Evolutionary conservation across 108 stramenopile genomes (phyloP), one percentile per base, ranked within the genome.

Genomic region (Skeletonema costatum): DNA sequence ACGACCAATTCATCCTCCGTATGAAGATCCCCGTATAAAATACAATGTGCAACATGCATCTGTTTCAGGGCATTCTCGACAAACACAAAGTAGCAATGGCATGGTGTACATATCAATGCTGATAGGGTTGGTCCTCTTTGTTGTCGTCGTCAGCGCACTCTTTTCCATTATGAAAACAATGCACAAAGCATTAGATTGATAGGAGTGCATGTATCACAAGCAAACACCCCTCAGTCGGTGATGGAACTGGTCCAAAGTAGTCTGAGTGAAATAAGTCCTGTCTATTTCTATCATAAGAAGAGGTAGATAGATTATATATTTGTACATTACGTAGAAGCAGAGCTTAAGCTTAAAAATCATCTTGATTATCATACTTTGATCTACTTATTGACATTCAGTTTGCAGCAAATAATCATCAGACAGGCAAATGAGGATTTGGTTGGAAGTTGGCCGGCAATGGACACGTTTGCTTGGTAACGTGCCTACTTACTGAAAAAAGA

Each of bases 91-190:
- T 25, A 17, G 53, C 25, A 56, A 56, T 9, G 25, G 21, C 53
- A 25, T 56, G 19, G 53, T 56, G n/a, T 77, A 77, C 61, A 2
- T 77, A 36, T 69, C 76, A 30, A 77, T 69, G 68, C 21, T 53
- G 48, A 25, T 77, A 30, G 60, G 62, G 2, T 64, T 77, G 63
- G 36, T 53, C 0, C n/a, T 70, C 30, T 77, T 77, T 41, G 62
- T 77, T 11, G 76, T 68, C 4, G 68, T 64, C 16, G 51, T 70
- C 35, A 64, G 70, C 16, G 76, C 62, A 68, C 44, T 77, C 21
- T 77, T 77, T 39, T 30, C 16, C 12, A 14, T 77, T 25, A 77
- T 70, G 76, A 77, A 77, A 64, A 64, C 68, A 51, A 42, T 77
- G n/a, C n/a, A n/a, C n/a, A n/a, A n/a, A 51, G 42, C n/a, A 60